Evolutionary conservation across 2,329 filamentous ascomycete genomes (phyloP), one percentile per base, ranked within the genome.

Genomic region (Anthostomella pinea): DNA sequence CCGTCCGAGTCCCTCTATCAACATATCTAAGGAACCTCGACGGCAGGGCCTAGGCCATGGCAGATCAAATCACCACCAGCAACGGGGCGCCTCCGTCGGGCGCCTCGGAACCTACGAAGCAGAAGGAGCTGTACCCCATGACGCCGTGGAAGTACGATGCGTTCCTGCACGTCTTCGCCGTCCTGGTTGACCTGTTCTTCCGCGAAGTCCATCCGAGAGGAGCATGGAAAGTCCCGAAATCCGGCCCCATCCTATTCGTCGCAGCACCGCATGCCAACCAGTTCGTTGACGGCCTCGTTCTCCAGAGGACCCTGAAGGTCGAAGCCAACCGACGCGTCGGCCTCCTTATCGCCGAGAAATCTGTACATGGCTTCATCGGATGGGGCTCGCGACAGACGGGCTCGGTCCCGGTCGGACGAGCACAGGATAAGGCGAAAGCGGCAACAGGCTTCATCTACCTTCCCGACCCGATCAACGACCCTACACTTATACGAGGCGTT

Each of bases 181-280:
- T 97, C 47, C 73, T 97, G 34, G 82, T 94, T 49, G 93, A 98
- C 65, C 81, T 96, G 51, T 98, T 98, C 78, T 98, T 98, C 72
- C 84, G 93, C 52, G 93, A 98, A 66, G 88, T 98, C 11, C 90
- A 97, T 60, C 93, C 93, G 9, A 79, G 93, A 48, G 89, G 89
- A 51, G 87, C 90, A 46, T 98, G 93, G 89, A 91, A 90, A 64
- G 86, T 98, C 28, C 93, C 93, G 28, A 81, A 85, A 55, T 77
- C 80, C 46, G 93, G 90, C 0, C 90, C 93, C 1, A 79, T 98
- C 46, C 87, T 98, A 41, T 93, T 98, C 57, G 93, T 98, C 51
- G 93, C 90, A 28, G 93, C 91, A 36, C 93, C 93, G 49, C 93
- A 98, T 72, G 91, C 91, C 42, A 98, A 98, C 40, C 58, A 95